Percentiles rank a stretch among this genome's conserved stretches.
phyloP scores from a whole-genome alignment of 352 stramenopile genomes.

The Detonula confervacea region DNA sequence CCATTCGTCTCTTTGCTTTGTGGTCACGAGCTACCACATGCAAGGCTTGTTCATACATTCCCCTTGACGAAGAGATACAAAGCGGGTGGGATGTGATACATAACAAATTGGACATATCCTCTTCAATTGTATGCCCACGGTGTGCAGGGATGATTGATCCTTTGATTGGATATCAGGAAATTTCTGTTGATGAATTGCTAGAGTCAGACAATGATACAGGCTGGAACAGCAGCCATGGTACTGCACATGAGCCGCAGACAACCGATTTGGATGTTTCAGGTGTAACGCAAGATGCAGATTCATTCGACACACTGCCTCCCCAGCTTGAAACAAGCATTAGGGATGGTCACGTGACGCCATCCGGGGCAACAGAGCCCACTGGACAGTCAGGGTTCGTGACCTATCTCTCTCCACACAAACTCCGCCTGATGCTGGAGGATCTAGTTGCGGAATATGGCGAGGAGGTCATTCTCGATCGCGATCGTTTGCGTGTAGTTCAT shows the following conservation, averaged over 20 bases:
- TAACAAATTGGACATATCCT: conserved; percentile 50
- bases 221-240: conserved; percentile 2
- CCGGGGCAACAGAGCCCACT: conserved; percentile 2
- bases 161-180: conserved; percentile 70
- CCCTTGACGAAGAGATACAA: conserved; percentile 84
- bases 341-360: conserved; percentile 1
- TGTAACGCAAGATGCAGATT: conserved; percentile 26
- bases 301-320: conserved; percentile 55
- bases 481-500: conserved; percentile 61
- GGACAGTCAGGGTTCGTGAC: conserved; percentile 57
- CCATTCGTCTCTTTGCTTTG: conserved; percentile 64
- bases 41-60: conserved; percentile 74
- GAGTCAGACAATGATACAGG: conserved; percentile 4
- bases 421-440: conserved; percentile 71
- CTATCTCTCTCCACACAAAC: conserved; percentile 73
- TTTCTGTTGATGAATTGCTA: conserved; percentile 60
- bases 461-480: conserved; percentile 65
- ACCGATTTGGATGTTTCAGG: conserved; percentile 30
- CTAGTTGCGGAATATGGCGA: conserved; percentile 76
- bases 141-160: conserved; percentile 68
- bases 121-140: conserved; percentile 65
- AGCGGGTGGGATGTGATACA: conserved; percentile 76
- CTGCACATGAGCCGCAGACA: neutral
- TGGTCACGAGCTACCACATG: conserved; percentile 76
- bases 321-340: conserved; percentile 64